Conservation (phyloP, 2,329 filamentous ascomycete genomes). For the Alternaria solani region DNA sequence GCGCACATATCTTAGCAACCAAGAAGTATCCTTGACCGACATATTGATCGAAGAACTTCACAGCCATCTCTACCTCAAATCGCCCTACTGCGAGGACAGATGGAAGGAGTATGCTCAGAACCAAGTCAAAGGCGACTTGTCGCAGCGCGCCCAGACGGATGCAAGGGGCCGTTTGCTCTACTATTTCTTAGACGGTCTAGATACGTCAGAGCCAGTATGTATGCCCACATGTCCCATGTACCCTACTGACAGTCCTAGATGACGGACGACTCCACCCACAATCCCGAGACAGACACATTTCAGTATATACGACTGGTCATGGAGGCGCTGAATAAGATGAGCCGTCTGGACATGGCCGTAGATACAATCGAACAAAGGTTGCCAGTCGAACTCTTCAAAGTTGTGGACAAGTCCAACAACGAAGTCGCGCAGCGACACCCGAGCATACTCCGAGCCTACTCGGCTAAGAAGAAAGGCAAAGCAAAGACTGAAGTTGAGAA, state of each 20-base stretch:
- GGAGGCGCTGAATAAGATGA: constrained; percentile 89
- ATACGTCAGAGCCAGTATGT: constrained; percentile 56
- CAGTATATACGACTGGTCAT: constrained; percentile 88
- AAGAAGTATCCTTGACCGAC: constrained; percentile 90
- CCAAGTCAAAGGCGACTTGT: constrained; percentile 59
- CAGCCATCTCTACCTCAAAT: constrained; percentile 96
- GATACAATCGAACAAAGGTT: constrained; percentile 91
- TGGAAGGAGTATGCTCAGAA: constrained; percentile 85
- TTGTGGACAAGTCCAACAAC: constrained; percentile 93
- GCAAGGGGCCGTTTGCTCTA: constrained; percentile 64
- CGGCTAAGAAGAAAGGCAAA: constrained; percentile 67
- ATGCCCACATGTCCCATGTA: neutral
- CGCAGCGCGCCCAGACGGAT: constrained; percentile 44
- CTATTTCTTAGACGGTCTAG: constrained; percentile 65
- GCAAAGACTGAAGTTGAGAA: constrained; percentile 67
- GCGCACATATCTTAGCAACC: constrained; percentile 86
- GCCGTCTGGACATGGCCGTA: constrained; percentile 82
- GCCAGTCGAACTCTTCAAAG: constrained; percentile 89
- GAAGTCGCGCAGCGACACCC: constrained; percentile 94
- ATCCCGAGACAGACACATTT: constrained; percentile 95
- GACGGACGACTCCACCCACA: constrained; percentile 87
- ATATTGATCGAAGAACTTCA: constrained; percentile 97
- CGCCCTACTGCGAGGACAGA: constrained; percentile 93
- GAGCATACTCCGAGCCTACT: constrained; percentile 69
- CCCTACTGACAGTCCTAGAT: constrained; percentile 55